Evolutionary conservation across 2,329 filamentous ascomycete species (phyloP).

Genomic region (Pestalotiopsis sp.): DNA sequence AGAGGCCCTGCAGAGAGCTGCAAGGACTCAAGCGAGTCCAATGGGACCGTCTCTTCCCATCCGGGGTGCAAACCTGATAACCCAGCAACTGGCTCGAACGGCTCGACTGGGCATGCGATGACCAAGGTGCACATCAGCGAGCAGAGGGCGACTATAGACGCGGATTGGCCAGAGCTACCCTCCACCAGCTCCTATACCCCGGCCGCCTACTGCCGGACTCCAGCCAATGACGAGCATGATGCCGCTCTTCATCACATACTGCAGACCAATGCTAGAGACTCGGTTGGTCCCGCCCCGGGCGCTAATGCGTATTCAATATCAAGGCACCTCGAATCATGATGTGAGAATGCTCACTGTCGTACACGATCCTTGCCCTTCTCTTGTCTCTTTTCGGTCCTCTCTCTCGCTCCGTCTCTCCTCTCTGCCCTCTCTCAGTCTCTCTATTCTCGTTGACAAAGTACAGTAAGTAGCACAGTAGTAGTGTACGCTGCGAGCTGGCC

Average conservation of each 20-base stretch:
- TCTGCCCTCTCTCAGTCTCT: too few species aligned
- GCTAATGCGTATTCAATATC: conserved; percentile 11
- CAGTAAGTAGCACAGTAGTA: background rate
- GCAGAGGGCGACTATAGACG: conserved; percentile 29
- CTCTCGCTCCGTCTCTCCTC: background rate
- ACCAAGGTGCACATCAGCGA: conserved; percentile 24
- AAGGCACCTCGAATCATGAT: conserved; percentile 11
- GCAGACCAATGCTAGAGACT: conserved; percentile 24
- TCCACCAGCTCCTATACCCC: conserved; percentile 22
- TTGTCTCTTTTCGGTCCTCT: background rate
- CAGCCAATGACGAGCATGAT: conserved; percentile 27
- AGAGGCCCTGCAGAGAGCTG: background rate
- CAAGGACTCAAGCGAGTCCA: background rate
- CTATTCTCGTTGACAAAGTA: background rate
- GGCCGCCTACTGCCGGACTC: conserved; percentile 21
- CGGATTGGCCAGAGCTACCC: conserved; percentile 29
- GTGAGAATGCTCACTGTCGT: background rate
- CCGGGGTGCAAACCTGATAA: background rate
- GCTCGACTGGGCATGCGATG: background rate
- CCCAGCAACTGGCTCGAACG: background rate
- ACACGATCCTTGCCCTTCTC: background rate
- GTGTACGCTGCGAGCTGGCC: background rate
- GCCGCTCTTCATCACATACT: conserved; percentile 28
- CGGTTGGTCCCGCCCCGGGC: conserved; percentile 24
- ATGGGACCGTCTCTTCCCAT: background rate